Evolutionary conservation across 306 rosid species (phyloP).

Genomic region (Astragalus glycyphyllos): DNA sequence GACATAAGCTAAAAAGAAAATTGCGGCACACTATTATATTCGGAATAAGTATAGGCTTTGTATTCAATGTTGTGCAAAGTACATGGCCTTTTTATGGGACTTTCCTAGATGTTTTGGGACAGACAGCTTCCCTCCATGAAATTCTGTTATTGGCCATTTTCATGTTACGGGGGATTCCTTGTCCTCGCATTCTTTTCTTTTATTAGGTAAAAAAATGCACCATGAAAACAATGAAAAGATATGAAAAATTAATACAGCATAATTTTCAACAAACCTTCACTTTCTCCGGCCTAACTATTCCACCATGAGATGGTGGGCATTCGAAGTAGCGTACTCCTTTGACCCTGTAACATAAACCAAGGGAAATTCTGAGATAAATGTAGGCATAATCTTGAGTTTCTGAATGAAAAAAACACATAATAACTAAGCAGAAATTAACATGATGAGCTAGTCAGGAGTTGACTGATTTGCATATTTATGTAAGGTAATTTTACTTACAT

Average conservation of each 20-base stretch:
- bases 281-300: conserved; percentile 90
- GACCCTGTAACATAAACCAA: conserved; percentile 59
- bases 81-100: not conserved
- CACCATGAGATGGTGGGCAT: conserved; percentile 84
- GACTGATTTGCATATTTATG: conserved; percentile 9
- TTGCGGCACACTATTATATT: not conserved
- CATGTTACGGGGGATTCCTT: conserved; percentile 5
- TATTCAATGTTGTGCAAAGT: not conserved
- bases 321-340: conserved; percentile 81
- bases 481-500: conserved; percentile 56
- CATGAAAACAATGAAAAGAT: not conserved
- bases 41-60: not conserved
- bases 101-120: conserved; percentile 3
- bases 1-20: not conserved
- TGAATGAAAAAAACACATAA: conserved; percentile 8
- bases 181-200: conserved; percentile 20
- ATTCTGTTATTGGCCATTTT: not conserved
- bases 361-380: conserved; percentile 21
- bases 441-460: conserved; percentile 7
- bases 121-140: conserved; percentile 3
- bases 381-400: conserved; percentile 6
- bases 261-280: conserved; percentile 66
- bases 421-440: not conserved
- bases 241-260: not conserved
- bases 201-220: not conserved